Percentiles rank a stretch among this genome's conserved stretches.
Evolutionary conservation across 305 asterid genomes (phyloP).

Genomic region (Fraxinus floribunda): DNA sequence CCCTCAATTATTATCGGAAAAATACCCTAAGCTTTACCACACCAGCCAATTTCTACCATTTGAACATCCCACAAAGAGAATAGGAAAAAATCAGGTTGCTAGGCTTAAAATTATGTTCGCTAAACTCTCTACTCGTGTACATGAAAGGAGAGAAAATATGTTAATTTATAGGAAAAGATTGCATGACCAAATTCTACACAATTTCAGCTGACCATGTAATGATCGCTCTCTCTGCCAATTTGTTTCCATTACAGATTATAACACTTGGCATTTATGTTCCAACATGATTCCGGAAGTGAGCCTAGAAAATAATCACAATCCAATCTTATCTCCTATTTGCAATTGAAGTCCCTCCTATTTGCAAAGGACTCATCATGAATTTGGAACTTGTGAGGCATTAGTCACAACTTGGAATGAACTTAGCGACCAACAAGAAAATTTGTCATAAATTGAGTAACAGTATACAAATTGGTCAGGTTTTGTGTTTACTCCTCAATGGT

Average conservation of each 20-base stretch:
- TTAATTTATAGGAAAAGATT: not conserved
- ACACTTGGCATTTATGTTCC: not conserved
- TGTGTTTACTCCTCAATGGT: no score
- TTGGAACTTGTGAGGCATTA: not conserved
- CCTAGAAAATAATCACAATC: not conserved
- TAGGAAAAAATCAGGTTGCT: not conserved
- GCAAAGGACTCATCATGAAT: not conserved
- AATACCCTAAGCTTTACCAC: not conserved
- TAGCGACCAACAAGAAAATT: not conserved
- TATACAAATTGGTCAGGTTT: not conserved
- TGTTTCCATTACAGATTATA: not conserved
- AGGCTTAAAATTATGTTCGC: not conserved
- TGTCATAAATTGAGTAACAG: not conserved
- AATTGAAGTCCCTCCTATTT: not conserved
- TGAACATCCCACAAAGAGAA: not conserved
- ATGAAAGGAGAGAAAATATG: not conserved
- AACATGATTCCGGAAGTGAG: not conserved
- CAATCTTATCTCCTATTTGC: not conserved
- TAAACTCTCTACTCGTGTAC: not conserved
- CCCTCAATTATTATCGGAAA: not conserved
- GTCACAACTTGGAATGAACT: not conserved
- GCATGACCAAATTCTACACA: not conserved
- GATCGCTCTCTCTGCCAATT: not conserved
- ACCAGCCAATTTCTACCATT: not conserved
- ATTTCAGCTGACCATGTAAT: not conserved